Base-by-base conservation (phyloP, 345 rosid genomes). In the Boechera retrofracta region DNA sequence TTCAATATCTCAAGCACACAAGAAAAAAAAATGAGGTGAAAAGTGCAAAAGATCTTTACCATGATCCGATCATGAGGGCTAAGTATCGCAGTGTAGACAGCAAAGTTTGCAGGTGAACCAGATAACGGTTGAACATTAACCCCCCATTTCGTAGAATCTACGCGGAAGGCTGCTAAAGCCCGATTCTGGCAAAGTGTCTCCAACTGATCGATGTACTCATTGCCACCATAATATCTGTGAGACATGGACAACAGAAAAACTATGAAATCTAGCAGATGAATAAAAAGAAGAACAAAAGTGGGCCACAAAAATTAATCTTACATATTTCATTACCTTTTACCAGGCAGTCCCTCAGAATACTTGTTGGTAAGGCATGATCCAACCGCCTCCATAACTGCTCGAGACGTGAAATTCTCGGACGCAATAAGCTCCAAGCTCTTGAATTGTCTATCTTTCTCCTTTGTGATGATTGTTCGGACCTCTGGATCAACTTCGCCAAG, bases 41-140 rank as follows among this genome's bases (percentile, higher is more conserved):
- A 29, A 31, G 36, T 29, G 42, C n/a, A 49, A 35, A 39, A 72
- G 31, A 3, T 41, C 48, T 36, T 81, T 67, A 92, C 95, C 98
- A 94, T 94, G 77, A 92, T 86, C 7, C 95, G 85, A 75, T 92
- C 98, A 78, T 90, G 95, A n/a, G 97, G 97, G 4, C 74, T 88
- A 49, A 94, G 88, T 76, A 94, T 58, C 32, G 98, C 97, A 47
- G 97, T 94, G 75, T 94, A 94, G 77, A 92, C 97, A 79, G 86
- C 98, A 82, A 92, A 92, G 80, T 94, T 94, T 44, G 98, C 98
- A 75, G 98, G 97, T 16, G 97, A 94, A 44, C 98, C 97, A 61
- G 98, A 94, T 79, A 94, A 83, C 10, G 97, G 97, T 72, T 94
- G 98, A 73, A 90, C 97, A 76, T 94, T 94, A 45, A 94, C 97